phyloP scores from a whole-genome alignment of 2,329 filamentous ascomycete species.

The Talaromyces sp. region DNA sequence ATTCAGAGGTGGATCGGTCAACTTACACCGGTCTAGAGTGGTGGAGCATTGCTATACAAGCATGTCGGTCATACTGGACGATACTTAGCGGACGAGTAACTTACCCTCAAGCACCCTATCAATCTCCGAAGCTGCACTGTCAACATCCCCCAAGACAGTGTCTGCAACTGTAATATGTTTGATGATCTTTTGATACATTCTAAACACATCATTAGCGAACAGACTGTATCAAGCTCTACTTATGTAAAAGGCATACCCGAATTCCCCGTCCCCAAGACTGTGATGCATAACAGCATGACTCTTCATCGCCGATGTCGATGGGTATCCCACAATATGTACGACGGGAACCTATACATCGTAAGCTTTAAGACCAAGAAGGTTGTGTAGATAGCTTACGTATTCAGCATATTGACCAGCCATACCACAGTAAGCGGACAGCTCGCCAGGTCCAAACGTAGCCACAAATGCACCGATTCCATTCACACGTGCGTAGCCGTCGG shows the following conservation, averaged over 20 bases:
- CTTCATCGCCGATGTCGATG: constrained; percentile 25
- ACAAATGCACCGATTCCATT: constrained; percentile 25
- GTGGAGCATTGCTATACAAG: constrained; percentile 6
- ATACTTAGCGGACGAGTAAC: neutral
- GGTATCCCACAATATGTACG: constrained; percentile 26
- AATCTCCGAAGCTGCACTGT: constrained; percentile 27
- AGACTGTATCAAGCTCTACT: neutral
- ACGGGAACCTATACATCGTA: constrained; percentile 20
- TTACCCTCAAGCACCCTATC: constrained; percentile 27
- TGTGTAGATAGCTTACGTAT: constrained; percentile 13
- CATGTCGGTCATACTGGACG: neutral
- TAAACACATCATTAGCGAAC: neutral
- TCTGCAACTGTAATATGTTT: constrained; percentile 29
- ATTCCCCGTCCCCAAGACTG: constrained; percentile 28
- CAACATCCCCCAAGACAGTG: constrained; percentile 24
- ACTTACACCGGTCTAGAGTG: constrained; percentile 15
- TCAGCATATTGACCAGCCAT: constrained; percentile 24
- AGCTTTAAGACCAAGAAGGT: neutral
- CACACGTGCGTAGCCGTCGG: constrained; percentile 20
- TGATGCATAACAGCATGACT: constrained; percentile 29
- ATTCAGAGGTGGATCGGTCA: too few species aligned
- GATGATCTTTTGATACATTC: constrained; percentile 29
- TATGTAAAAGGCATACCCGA: constrained; percentile 8
- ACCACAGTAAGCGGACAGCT: constrained; percentile 24
- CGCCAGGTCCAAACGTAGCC: constrained; percentile 25